Percentiles rank a stretch among this genome's conserved stretches.
phyloP scores from a whole-genome alignment of 2,329 filamentous ascomycete species.

The Ceratocystis eucalypticola region DNA sequence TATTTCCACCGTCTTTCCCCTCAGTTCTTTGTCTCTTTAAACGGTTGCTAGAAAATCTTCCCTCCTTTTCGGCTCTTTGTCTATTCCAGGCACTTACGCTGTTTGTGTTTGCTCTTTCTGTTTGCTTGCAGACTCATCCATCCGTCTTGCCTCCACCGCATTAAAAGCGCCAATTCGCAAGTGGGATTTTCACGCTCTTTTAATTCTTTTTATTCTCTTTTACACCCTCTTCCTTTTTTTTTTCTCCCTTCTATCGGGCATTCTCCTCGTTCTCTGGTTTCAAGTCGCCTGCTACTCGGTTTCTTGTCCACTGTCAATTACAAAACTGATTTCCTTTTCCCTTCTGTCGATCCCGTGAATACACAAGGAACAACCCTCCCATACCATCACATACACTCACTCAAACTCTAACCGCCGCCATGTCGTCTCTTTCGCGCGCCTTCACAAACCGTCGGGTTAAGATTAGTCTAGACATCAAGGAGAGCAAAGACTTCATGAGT shows the following conservation, averaged over 20 bases:
- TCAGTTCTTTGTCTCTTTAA: not conserved
- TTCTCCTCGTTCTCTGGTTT: not conserved
- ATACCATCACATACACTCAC: conserved; percentile 6
- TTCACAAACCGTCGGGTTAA: conserved; percentile 58
- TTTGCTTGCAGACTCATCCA: conserved; percentile 10
- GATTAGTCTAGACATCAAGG: conserved; percentile 34
- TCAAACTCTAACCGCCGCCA: conserved; percentile 21
- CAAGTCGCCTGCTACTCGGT: conserved; percentile 11
- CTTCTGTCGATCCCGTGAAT: not conserved
- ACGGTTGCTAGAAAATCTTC: not conserved
- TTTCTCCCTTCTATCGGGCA: conserved; percentile 8
- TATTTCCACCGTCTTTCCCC: not conserved
- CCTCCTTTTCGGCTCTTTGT: conserved; percentile 10
- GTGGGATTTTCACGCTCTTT: not conserved
- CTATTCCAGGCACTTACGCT: conserved; percentile 11
- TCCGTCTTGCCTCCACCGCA: not conserved
- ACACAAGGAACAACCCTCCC: not conserved
- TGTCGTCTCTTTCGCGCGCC: conserved; percentile 53
- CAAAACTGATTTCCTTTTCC: not conserved
- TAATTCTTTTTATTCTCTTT: conserved; percentile 10
- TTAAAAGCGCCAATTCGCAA: conserved; percentile 8
- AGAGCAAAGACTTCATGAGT: conserved; percentile 30
- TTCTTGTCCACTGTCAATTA: conserved; percentile 11
- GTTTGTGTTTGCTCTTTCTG: conserved; percentile 15
- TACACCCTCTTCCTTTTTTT: conserved; percentile 1